Evolutionary conservation across 2,329 filamentous ascomycete species (phyloP).

Genomic region (Neofusicoccum sp.): DNA sequence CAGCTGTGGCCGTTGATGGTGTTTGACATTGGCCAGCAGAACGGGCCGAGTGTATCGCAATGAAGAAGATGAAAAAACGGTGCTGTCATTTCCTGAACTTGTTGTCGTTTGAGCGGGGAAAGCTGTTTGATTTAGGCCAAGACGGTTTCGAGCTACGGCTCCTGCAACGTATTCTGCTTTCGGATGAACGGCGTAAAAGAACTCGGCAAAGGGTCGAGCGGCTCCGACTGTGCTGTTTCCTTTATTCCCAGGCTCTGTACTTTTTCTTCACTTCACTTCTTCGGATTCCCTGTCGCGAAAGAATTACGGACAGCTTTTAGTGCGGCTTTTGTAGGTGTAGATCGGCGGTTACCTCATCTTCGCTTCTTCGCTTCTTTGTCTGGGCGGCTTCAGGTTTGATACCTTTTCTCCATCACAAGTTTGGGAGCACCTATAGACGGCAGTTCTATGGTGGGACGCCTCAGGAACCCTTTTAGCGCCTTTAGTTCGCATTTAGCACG

Average conservation of each 20-base stretch:
- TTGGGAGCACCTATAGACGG: background rate
- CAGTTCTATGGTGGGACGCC: background rate
- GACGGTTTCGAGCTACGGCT: background rate
- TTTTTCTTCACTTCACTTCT: background rate
- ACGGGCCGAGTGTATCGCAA: background rate
- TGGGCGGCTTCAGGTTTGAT: background rate
- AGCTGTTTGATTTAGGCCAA: conserved; percentile 3
- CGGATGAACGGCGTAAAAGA: conserved; percentile 14
- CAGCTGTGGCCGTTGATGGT: conserved; percentile 22
- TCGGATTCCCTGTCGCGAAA: conserved; percentile 1
- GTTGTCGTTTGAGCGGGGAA: background rate
- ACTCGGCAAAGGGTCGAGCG: background rate
- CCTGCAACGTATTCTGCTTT: background rate
- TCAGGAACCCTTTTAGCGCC: background rate
- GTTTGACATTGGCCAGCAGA: conserved; percentile 21
- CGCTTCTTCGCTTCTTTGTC: background rate
- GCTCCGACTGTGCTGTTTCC: background rate
- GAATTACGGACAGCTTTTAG: background rate
- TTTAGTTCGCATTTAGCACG: background rate
- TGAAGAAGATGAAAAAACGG: background rate
- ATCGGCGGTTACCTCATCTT: background rate
- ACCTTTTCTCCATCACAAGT: conserved; percentile 3
- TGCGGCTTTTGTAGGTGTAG: background rate
- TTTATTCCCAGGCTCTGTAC: conserved; percentile 6
- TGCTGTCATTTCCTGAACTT: background rate